Base-by-base conservation (phyloP, 257 asterid genomes). In the Lycium barbarum region DNA sequence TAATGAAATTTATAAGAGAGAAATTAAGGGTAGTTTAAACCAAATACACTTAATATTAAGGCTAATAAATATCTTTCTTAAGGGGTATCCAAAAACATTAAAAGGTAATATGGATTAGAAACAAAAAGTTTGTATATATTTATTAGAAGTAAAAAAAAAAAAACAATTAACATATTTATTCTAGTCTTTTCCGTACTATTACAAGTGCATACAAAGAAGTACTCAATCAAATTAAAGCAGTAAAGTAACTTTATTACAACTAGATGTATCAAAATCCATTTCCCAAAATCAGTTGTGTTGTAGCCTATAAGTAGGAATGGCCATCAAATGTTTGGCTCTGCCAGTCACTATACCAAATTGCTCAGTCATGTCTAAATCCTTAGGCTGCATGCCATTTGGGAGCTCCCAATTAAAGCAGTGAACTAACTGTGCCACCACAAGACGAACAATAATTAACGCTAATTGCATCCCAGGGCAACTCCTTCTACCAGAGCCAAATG, bases 331-430 rank as follows among this genome's bases (percentile, higher is more conserved):
- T 18, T 84, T 79, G 12, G 88, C 87, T 43, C 89, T 80, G 2
- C 86, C 11, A 4, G 80, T 79, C 1, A 91, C 92, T 15, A 90
- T 84, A 45, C 90, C 91, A 66, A 92, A 91, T 55, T 85, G 86
- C 87, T 90, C 92, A 5, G 65, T 83, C 92, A 90, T 90, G 62
- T 92, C 92, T 85, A 92, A 68, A 33, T 91, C 90, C 47, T 87
- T 43, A 0, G 94, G 91, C 22, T 40, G 3, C 88, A 80, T 87
- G 22, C 14, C 89, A 86, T 91, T 40, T 17, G 94, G 93, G 20
- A 91, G 91, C 79, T 88, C 22, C 92, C 93, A 92, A 63, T 93
- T 86, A 40, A 90, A 93, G 85, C 95, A 93, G 49, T 93, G 97
- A 12, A 91, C 92, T 45, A 91, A 70, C 9, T 93, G 95, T 3